Conservation (phyloP, 331 rosid genomes). For the Spiraea crenata region DNA sequence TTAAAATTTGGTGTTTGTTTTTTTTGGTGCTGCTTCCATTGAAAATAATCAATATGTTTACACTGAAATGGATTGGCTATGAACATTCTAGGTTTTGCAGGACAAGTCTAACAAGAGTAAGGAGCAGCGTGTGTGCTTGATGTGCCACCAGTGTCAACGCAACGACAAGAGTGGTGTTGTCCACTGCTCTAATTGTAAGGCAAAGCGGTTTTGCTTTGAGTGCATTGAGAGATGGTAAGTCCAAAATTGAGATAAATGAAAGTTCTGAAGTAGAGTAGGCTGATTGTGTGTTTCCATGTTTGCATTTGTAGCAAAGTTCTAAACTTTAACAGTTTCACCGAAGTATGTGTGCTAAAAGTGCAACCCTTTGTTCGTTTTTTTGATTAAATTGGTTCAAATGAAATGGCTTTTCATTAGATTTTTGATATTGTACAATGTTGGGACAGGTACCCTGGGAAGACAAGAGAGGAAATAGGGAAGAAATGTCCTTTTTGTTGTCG, state of each 20-base stretch:
- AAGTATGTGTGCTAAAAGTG: neutral
- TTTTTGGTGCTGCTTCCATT: neutral
- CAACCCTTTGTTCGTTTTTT: neutral
- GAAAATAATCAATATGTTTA: neutral
- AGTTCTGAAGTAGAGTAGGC: neutral
- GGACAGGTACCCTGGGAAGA: conserved; percentile 63
- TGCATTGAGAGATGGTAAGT: conserved; percentile 65
- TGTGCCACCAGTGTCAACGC: conserved; percentile 79
- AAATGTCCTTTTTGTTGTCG: conserved; percentile 66
- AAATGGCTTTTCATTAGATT: neutral
- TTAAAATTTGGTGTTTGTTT: neutral
- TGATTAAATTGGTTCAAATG: neutral
- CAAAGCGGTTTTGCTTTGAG: conserved; percentile 55
- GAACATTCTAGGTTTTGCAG: conserved; percentile 22
- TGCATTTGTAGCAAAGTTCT: no score
- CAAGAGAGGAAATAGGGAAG: conserved; percentile 44
- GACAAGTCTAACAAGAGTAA: conserved; percentile 24
- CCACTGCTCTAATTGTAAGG: conserved; percentile 44
- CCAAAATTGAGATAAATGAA: neutral
- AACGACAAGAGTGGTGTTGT: conserved; percentile 62
- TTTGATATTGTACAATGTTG: neutral
- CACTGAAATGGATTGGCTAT: neutral
- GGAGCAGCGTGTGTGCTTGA: conserved; percentile 49
- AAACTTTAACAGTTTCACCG: neutral
- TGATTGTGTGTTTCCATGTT: no score